These are phyloP conservation scores for Pseudozyma sp. DNA, from an alignment of 1,284 basidiomycete species.

Conservation along the genomic window DNA sequence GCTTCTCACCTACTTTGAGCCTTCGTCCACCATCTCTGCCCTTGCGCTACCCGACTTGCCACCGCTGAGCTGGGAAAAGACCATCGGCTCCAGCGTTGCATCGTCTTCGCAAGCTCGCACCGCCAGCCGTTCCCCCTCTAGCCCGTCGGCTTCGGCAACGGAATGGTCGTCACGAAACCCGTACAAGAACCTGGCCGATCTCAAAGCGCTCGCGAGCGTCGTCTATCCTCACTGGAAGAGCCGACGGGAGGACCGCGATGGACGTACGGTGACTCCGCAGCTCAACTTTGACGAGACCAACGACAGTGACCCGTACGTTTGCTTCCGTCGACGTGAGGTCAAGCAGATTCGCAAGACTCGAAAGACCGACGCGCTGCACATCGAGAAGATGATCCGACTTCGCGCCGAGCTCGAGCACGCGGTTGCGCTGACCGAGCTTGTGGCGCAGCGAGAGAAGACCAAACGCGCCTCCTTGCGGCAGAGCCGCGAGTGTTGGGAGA, in stretches of 20 bases:
- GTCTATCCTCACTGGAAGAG: slow-evolving; percentile 67
- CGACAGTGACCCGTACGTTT: slow-evolving; percentile 95
- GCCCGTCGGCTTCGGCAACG: slow-evolving; percentile 1
- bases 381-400: slow-evolving; percentile 66
- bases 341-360: slow-evolving; percentile 95
- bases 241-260: slow-evolving; percentile 62
- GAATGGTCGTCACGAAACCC: slow-evolving; percentile 63
- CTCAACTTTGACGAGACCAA: slow-evolving; percentile 83
- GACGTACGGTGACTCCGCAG: slow-evolving; percentile 55
- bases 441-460: slow-evolving; percentile 65
- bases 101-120: slow-evolving; percentile 25
- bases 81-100: slow-evolving; percentile 16
- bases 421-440: slow-evolving; percentile 48
- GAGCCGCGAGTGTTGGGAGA: slow-evolving; percentile 59
- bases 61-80: slow-evolving; percentile 48
- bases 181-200: slow-evolving; percentile 60
- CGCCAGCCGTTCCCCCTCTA: slow-evolving; percentile 2
- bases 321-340: slow-evolving; percentile 94
- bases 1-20: slow-evolving; percentile 59
- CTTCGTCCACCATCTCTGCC: slow-evolving; percentile 43
- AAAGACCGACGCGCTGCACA: slow-evolving; percentile 66
- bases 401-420: slow-evolving; percentile 63
- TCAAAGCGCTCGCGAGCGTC: slow-evolving; percentile 54
- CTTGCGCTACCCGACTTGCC: slow-evolving; percentile 63
- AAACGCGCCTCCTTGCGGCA: slow-evolving; percentile 57